Conservation (phyloP, 495 filamentous ascomycete genomes). For the Penicillium taxi region DNA sequence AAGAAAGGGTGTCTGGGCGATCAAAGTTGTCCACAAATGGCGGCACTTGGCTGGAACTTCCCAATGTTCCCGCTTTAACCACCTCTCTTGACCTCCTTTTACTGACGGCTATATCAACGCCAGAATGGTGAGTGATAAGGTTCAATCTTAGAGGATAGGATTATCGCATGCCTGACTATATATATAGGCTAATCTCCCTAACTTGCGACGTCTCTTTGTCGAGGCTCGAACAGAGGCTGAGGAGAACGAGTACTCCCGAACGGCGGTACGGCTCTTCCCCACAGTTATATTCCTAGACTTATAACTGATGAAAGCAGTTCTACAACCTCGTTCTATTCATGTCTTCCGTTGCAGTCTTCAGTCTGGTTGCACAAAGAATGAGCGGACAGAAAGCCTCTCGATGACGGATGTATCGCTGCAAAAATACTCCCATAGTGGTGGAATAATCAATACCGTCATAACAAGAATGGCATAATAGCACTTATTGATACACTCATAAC, state of each 20-base stretch:
- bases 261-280: slow-evolving; percentile 52
- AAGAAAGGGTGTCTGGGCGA: slow-evolving; percentile 24
- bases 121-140: slow-evolving; percentile 16
- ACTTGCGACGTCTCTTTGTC: slow-evolving; percentile 91
- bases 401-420: slow-evolving; percentile 15
- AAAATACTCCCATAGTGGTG: not conserved
- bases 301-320: slow-evolving; percentile 50
- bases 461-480: not conserved
- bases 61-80: slow-evolving; percentile 6
- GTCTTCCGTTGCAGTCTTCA: slow-evolving; percentile 88
- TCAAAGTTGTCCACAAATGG: slow-evolving; percentile 39
- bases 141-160: not conserved
- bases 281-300: not conserved
- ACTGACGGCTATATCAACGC: too few species aligned
- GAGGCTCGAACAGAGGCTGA: slow-evolving; percentile 90
- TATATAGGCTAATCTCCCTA: slow-evolving; percentile 75
- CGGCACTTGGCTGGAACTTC: slow-evolving; percentile 23
- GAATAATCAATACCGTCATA: not conserved
- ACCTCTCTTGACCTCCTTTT: slow-evolving; percentile 1
- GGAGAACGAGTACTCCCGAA: slow-evolving; percentile 88
- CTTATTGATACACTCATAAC: slow-evolving; percentile 3
- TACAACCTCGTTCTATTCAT: slow-evolving; percentile 96
- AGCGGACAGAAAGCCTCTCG: slow-evolving; percentile 35
- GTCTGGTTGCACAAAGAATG: slow-evolving; percentile 76
- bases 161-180: slow-evolving; percentile 7